Base-by-base conservation (phyloP, 495 filamentous ascomycete species). In the Aspergillus sparsus region DNA sequence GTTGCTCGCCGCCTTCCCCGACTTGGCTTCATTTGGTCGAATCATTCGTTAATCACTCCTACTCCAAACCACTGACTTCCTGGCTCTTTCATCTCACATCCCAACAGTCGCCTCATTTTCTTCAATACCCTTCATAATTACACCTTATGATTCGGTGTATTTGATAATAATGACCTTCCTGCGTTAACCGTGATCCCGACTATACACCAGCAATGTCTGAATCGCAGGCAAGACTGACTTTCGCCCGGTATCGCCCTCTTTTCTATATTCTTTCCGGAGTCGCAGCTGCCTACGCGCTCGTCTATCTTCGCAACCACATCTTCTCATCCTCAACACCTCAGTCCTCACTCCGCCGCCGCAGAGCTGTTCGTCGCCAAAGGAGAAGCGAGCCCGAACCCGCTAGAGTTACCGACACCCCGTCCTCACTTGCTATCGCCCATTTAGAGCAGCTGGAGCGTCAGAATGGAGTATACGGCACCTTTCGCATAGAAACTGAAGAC, bases 261-360 rank as follows among this genome's bases (percentile, higher is more conserved):
- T 67, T 83, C 21, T 78, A 82, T 68, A 71, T 82, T 33, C 68
- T 81, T 35, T 76, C 80, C 36, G 79, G 79, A 39, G 71, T 82
- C 45, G 78, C 76, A 58, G 78, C 78, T 41, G 74, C 79, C 15
- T 81, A 75, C 64, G 79, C 77, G 11, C 65, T 82, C 18, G 71
- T 82, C 7, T 80, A 78, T 55, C 72, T 82, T 15, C 76, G 72
- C 45, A 77, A 74, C 45, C 70, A 75, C 35, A 32, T 81, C 47
- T 49, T 68, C 27, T 69, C 68, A 0, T 57, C 71, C 5, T 63
- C 61, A n/a, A 45, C 74, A 8, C 49, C 69, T 2, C 62, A 72
- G 33, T 12, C 67, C 32, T 62, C 68, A 3, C 71, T 83, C 33
- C 81, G 75, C 44, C 80, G 81, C 36, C 78, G 80, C 60, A 76